Base-by-base conservation (phyloP, 2,329 filamentous ascomycete species). In the Diaporthe velutina region DNA sequence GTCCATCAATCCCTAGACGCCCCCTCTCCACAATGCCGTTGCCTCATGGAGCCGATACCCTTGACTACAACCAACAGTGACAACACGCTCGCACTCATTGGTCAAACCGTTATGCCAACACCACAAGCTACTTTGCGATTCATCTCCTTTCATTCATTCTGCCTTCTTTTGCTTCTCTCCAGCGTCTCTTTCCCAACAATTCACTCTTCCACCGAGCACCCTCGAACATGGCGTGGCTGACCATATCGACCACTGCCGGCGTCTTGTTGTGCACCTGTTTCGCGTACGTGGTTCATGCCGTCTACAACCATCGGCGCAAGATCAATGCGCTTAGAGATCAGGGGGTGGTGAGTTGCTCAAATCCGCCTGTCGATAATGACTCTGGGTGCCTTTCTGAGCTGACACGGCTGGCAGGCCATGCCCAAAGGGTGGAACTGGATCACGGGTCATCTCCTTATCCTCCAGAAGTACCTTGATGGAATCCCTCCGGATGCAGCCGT, bases 261-360 rank as follows among this genome's bases (percentile, higher is more conserved):
- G 52, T 48, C 35, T 57, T 70, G 22, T n/a, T 70, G 38, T 70
- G 52, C 38, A 58, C 52, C 8, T 9, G 38, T 17, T 2, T 70
- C 52, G 67, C 15, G 55, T 70, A 70, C 19, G 0, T 48, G 25
- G 19, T 58, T 25, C 67, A 70, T 48, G 2, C 55, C 0, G 19
- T 22, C 25, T 70, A 48, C 25, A 70, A 19, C 13, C 67, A 70
- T 28, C 38, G 67, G 10, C 52, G 67, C 38, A 70, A 48, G 13
- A 70, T 70, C 38, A 70, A 70, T 58, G 40, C 58, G 52, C 67
- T 70, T 58, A 25, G 67, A 45, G 58, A 58, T 6, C 67, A 48
- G 38, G 52, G 67, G 17, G 52, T 70, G 35, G 67, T 70, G 19
- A 58, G 67, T 58, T 5, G n/a, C 17, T 15, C 25, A n/a, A 42